A percentile compares a stretch with the other conserved stretches of the same genome.
phyloP scores from a whole-genome alignment of 805 yeast genomes.

The Kodamaea neixiangensis region DNA sequence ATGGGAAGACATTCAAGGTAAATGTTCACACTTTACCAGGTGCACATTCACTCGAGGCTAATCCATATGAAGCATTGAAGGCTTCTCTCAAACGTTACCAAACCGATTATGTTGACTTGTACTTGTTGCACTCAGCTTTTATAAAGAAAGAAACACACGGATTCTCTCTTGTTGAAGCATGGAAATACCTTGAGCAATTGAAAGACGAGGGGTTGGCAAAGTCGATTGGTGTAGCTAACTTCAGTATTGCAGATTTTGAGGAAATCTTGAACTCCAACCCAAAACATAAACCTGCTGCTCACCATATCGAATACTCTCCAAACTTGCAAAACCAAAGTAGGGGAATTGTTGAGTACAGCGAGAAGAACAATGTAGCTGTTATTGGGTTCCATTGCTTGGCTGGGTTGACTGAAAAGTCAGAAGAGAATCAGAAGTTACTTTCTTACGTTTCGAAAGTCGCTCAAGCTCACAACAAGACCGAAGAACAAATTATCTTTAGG shows the following conservation, averaged over 20 bases:
- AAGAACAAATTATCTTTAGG: constrained; percentile 72
- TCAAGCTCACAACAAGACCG: constrained; percentile 48
- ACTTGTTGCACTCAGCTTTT: constrained; percentile 50
- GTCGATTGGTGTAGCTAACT: constrained; percentile 83
- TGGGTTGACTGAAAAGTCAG: constrained; percentile 78
- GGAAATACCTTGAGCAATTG: constrained; percentile 71
- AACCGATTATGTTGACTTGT: constrained; percentile 52
- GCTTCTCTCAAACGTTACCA: constrained; percentile 39
- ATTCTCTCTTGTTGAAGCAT: constrained; percentile 48
- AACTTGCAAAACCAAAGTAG: constrained; percentile 75
- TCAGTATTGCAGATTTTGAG: constrained; percentile 63
- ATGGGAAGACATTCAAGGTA: background rate
- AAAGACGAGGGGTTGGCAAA: constrained; percentile 65
- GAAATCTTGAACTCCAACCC: constrained; percentile 67
- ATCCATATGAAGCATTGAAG: constrained; percentile 45
- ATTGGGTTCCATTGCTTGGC: constrained; percentile 57
- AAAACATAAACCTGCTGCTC: constrained; percentile 69
- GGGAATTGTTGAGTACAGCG: constrained; percentile 73
- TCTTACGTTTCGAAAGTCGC: constrained; percentile 59
- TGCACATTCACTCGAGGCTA: constrained; percentile 8
- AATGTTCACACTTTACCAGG: background rate
- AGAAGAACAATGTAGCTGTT: constrained; percentile 49
- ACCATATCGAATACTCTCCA: constrained; percentile 91
- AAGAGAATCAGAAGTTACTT: constrained; percentile 51
- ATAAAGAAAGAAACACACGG: constrained; percentile 33